Conservation (phyloP, 164 flowering plant genomes). For the Hamamelis virginiana region DNA sequence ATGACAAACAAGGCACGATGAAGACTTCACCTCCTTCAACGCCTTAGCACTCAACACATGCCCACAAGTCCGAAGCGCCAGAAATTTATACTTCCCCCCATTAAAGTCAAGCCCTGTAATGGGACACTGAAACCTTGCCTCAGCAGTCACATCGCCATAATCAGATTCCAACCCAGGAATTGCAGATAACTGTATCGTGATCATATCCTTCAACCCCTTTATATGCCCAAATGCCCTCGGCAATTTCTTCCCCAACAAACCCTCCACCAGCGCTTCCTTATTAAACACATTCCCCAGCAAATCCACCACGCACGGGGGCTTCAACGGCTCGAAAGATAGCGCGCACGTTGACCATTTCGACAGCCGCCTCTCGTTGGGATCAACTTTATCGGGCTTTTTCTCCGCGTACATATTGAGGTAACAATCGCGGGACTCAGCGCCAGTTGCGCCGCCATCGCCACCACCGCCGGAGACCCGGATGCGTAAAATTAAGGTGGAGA, state of each 20-base stretch:
- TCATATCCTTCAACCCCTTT: slow-evolving; percentile 89
- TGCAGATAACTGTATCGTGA: slow-evolving; percentile 43
- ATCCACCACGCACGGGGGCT: slow-evolving; percentile 77
- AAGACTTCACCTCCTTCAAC: slow-evolving; percentile 80
- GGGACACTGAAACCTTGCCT: slow-evolving; percentile 78
- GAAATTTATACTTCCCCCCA: slow-evolving; percentile 86
- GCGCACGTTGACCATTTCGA: slow-evolving; percentile 80
- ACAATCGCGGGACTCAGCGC: slow-evolving; percentile 97
- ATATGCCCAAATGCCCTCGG: slow-evolving; percentile 73
- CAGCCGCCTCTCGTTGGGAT: slow-evolving; percentile 81
- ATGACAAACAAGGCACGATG: slow-evolving; percentile 78
- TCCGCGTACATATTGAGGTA: slow-evolving; percentile 93
- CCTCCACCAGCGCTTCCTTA: slow-evolving; percentile 81
- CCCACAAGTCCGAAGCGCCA: slow-evolving; percentile 71
- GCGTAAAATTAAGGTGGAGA: slow-evolving; percentile 48
- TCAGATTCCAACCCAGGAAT: slow-evolving; percentile 42
- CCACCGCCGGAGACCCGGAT: slow-evolving; percentile 69
- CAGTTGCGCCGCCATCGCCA: slow-evolving; percentile 94
- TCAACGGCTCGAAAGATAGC: slow-evolving; percentile 72
- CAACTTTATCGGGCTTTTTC: slow-evolving; percentile 91
- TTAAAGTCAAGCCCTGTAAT: slow-evolving; percentile 78
- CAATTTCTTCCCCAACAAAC: slow-evolving; percentile 65
- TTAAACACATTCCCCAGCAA: slow-evolving; percentile 78
- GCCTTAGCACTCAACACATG: slow-evolving; percentile 97
- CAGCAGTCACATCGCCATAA: slow-evolving; percentile 16